These are phyloP conservation scores for Nemania serpens DNA, from an alignment of 2,329 filamentous ascomycete genomes.

Conservation along the genomic window DNA sequence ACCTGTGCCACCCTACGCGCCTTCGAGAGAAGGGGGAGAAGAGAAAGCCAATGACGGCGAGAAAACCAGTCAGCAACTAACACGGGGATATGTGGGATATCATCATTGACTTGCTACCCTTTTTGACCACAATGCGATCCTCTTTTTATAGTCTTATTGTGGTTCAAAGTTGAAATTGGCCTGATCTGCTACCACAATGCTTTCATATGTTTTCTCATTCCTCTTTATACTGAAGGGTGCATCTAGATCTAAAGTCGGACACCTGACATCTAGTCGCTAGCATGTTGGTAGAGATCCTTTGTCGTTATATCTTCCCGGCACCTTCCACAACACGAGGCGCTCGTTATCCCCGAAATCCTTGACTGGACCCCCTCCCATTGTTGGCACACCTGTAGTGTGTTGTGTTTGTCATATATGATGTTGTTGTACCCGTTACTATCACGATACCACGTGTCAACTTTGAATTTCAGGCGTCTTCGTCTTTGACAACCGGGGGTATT, in stretches of 20 bases:
- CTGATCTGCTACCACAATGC: background rate
- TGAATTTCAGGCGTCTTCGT: conserved; percentile 35
- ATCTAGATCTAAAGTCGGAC: background rate
- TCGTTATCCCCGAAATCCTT: background rate
- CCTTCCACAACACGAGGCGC: background rate
- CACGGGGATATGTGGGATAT: background rate
- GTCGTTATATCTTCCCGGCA: background rate
- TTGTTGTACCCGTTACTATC: background rate
- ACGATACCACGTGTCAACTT: background rate
- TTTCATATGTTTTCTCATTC: background rate
- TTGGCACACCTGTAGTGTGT: background rate
- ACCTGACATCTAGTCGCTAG: background rate
- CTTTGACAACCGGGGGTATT: conserved; percentile 40
- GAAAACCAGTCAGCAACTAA: background rate
- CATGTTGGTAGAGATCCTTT: background rate
- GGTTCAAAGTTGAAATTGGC: background rate
- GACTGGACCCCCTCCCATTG: background rate
- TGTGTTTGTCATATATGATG: background rate
- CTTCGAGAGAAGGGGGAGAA: background rate
- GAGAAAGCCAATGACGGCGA: background rate
- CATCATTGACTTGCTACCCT: background rate
- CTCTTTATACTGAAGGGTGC: background rate
- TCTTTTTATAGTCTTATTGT: background rate
- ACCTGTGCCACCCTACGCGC: background rate
- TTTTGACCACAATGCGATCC: background rate